Percentiles rank a stretch among this genome's conserved stretches.
Conservation (phyloP, 2,329 filamentous ascomycete species). For the Arachnomyces sp. region DNA sequence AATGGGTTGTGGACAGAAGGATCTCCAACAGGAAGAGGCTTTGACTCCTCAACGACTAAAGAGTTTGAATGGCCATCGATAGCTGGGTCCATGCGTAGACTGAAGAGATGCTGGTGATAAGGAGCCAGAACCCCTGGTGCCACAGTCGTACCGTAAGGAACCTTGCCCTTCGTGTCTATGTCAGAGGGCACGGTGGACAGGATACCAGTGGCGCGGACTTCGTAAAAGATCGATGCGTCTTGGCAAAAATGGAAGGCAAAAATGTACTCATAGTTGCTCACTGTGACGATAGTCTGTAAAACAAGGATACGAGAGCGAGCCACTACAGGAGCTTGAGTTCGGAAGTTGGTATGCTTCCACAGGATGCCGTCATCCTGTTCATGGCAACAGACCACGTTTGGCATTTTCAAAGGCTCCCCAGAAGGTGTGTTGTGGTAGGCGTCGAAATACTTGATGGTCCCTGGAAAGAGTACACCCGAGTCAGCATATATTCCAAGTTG, state of each 20-base stretch:
- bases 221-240: conserved; percentile 43
- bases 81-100: conserved; percentile 55
- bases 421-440: conserved; percentile 46
- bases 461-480: conserved; percentile 53
- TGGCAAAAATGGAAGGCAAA: conserved; percentile 38
- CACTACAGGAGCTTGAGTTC: conserved; percentile 55
- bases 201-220: conserved; percentile 46
- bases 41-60: conserved; percentile 50
- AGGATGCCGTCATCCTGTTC: conserved; percentile 60
- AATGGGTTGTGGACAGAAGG: conserved; percentile 42
- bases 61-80: conserved; percentile 50
- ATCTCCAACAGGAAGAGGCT: conserved; percentile 49
- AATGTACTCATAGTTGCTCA: conserved; percentile 40
- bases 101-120: conserved; percentile 71
- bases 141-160: conserved; percentile 59
- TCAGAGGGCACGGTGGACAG: conserved; percentile 60
- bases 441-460: conserved; percentile 60
- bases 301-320: conserved; percentile 56
- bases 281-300: conserved; percentile 45
- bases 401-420: conserved; percentile 49
- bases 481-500: conserved; percentile 28
- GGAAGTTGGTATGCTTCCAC: conserved; percentile 64
- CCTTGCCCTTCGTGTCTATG: conserved; percentile 52
- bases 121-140: conserved; percentile 59
- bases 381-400: conserved; percentile 59